Evolutionary conservation across 2,329 filamentous ascomycete species (phyloP).

Genomic region (Ascomycota sp.): DNA sequence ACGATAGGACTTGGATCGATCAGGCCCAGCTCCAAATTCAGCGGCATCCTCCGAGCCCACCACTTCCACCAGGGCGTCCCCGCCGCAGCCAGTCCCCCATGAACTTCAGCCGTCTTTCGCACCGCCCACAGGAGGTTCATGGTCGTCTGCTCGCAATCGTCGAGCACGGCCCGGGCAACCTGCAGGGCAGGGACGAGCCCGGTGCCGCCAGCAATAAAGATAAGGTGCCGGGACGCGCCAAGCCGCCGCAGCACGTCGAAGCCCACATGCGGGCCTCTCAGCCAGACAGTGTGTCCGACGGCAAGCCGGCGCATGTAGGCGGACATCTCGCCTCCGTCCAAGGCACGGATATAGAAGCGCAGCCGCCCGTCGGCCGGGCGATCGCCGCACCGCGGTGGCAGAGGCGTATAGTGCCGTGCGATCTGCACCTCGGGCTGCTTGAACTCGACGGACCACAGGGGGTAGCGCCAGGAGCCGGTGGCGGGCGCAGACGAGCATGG

Average conservation of each 20-base stretch:
- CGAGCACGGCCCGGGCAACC: conserved; percentile 42
- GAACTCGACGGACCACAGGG: conserved; percentile 76
- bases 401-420: conserved; percentile 72
- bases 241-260: conserved; percentile 25
- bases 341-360: conserved; percentile 58
- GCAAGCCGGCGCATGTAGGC: conserved; percentile 51
- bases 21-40: conserved; percentile 6
- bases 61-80: conserved; percentile 8
- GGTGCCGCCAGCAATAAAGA: conserved; percentile 84
- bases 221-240: conserved; percentile 21
- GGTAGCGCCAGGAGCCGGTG: conserved; percentile 19
- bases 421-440: conserved; percentile 93
- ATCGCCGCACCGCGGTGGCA: conserved; percentile 33
- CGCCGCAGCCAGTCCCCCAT: conserved; percentile 3
- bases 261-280: conserved; percentile 62
- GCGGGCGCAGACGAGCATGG: too few species aligned
- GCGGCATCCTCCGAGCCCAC: conserved; percentile 4
- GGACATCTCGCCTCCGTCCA: conserved; percentile 69
- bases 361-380: conserved; percentile 24
- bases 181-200: conserved; percentile 83
- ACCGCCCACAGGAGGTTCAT: conserved; percentile 73
- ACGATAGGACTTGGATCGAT: conserved; percentile 28
- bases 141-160: conserved; percentile 9
- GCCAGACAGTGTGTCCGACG: conserved; percentile 43
- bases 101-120: conserved; percentile 34